phyloP scores from a whole-genome alignment of 2,329 filamentous ascomycete genomes.

The Aureobasidium sp. region DNA sequence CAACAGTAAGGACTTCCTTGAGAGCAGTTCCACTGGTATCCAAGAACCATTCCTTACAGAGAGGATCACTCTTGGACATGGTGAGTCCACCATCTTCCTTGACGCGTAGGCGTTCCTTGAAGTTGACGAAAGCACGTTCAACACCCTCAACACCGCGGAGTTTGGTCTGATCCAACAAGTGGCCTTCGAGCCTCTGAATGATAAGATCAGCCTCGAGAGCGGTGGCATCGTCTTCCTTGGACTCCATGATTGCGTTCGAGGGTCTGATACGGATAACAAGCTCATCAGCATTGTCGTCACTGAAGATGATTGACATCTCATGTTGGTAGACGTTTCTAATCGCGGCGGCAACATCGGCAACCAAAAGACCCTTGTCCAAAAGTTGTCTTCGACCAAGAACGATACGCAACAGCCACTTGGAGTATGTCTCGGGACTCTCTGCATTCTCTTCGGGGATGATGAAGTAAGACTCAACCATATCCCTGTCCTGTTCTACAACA shows the following conservation, averaged over 20 bases:
- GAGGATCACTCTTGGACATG: constrained; percentile 63
- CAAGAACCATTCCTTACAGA: constrained; percentile 88
- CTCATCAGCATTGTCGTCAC: constrained; percentile 94
- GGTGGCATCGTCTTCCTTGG: constrained; percentile 63
- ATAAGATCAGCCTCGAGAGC: constrained; percentile 80
- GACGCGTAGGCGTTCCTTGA: constrained; percentile 62
- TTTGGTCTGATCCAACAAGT: constrained; percentile 84
- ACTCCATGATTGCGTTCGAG: constrained; percentile 47
- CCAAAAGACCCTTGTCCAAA: constrained; percentile 85
- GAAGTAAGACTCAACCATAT: constrained; percentile 96
- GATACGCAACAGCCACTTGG: constrained; percentile 91
- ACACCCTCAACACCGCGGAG: constrained; percentile 86
- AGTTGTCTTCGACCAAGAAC: constrained; percentile 89
- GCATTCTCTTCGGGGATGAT: constrained; percentile 81
- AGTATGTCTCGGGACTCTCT: constrained; percentile 59
- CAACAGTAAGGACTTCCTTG: constrained; percentile 73
- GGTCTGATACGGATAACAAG: constrained; percentile 83
- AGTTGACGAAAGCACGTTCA: constrained; percentile 87
- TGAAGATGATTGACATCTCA: constrained; percentile 89
- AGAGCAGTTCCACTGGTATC: constrained; percentile 90
- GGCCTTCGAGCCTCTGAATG: constrained; percentile 83
- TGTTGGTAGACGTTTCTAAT: constrained; percentile 84
- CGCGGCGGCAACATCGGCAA: constrained; percentile 81
- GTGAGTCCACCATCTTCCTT: constrained; percentile 65
- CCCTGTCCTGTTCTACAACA: constrained; percentile 76